These are phyloP conservation scores for Cordyceps sp. DNA, from an alignment of 2,329 filamentous ascomycete species.

Conservation along the genomic window DNA sequence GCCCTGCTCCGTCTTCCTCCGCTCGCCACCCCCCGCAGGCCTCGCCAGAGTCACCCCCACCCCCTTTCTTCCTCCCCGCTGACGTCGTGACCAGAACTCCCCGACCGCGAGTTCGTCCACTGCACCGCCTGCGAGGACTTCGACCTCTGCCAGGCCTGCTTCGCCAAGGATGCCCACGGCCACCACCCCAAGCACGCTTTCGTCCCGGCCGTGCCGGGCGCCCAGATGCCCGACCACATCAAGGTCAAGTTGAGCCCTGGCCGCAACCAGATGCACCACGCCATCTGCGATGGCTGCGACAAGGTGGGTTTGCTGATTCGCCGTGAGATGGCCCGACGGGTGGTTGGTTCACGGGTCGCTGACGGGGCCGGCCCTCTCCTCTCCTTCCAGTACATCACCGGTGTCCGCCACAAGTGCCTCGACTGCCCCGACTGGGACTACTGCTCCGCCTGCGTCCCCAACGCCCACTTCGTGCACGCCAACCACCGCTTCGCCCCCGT, in stretches of 20 bases:
- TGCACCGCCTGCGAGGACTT: slow-evolving; percentile 78
- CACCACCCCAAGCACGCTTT: slow-evolving; percentile 85
- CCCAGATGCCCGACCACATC: slow-evolving; percentile 42
- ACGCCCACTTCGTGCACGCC: slow-evolving; percentile 54
- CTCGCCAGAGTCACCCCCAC: too few species aligned
- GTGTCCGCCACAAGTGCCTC: slow-evolving; percentile 90
- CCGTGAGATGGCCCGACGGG: too few species aligned
- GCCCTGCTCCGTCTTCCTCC: too few species aligned
- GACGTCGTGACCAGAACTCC: slow-evolving; percentile 35
- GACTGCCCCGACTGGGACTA: slow-evolving; percentile 97
- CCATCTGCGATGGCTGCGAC: slow-evolving; percentile 90
- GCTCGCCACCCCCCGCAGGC: too few species aligned
- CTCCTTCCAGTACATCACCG: slow-evolving; percentile 45
- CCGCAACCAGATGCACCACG: slow-evolving; percentile 66
- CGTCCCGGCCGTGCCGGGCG: slow-evolving; percentile 45
- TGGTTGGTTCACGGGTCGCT: not conserved
- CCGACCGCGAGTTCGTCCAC: slow-evolving; percentile 68
- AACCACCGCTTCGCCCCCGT: slow-evolving; percentile 79
- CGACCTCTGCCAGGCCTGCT: slow-evolving; percentile 78
- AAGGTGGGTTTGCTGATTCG: too few species aligned
- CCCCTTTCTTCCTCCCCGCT: too few species aligned
- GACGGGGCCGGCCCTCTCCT: too few species aligned
- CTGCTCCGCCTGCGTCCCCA: slow-evolving; percentile 59
- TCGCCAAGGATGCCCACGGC: slow-evolving; percentile 60
- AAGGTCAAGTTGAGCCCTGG: slow-evolving; percentile 58